Conservation (phyloP, 2,329 filamentous ascomycete species). For the Akanthomyces dipterigenus region DNA sequence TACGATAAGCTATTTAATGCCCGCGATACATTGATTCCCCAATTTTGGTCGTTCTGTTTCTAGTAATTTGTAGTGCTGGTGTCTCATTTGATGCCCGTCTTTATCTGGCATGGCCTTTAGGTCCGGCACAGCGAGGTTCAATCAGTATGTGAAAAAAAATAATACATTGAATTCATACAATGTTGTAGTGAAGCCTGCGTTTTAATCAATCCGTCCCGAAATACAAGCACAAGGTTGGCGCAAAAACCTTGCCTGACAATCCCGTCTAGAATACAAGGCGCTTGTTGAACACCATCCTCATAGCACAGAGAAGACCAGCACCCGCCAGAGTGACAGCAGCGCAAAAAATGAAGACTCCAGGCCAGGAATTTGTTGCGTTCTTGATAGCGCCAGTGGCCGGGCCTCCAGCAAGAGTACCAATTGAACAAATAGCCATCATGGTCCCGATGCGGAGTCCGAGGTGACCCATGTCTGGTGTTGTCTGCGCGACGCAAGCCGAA, state of each 20-base stretch:
- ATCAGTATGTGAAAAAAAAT: neutral
- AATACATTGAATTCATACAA: neutral
- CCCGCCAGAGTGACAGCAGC: neutral
- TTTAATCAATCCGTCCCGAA: neutral
- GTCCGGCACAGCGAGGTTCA: neutral
- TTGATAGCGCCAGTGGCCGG: constrained; percentile 19
- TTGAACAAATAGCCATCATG: constrained; percentile 25
- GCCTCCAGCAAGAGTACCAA: constrained; percentile 20
- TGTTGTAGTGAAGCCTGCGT: neutral
- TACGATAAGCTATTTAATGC: neutral
- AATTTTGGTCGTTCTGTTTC: neutral
- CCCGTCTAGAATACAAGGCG: constrained; percentile 1
- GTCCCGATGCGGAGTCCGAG: constrained; percentile 25
- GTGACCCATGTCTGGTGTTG: constrained; percentile 21
- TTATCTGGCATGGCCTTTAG: too few relatives aligned
- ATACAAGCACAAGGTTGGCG: neutral
- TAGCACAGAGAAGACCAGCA: neutral
- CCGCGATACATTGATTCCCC: neutral
- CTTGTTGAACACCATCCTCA: neutral
- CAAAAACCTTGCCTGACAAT: neutral
- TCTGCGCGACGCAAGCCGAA: constrained; percentile 25
- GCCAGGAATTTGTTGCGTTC: constrained; percentile 2
- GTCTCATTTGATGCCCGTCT: too few relatives aligned
- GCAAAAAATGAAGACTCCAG: constrained; percentile 2
- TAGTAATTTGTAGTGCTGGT: neutral